Conservation (phyloP, 495 filamentous ascomycete species). For the Penicillium cataractarum region DNA sequence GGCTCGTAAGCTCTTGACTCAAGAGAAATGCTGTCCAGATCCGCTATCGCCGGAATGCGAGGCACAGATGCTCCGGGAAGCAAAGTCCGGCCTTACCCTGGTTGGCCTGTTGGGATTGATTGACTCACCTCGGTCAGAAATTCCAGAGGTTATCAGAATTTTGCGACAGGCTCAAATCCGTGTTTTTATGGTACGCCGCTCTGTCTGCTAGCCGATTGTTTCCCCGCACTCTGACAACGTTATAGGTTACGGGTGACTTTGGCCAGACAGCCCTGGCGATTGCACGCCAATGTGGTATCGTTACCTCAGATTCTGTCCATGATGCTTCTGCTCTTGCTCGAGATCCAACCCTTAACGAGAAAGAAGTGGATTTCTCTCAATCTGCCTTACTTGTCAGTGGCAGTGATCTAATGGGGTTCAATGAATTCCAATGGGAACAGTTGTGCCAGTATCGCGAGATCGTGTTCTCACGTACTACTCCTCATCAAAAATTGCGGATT, state of each 20-base stretch:
- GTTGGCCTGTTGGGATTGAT: slow-evolving; percentile 69
- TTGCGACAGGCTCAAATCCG: slow-evolving; percentile 64
- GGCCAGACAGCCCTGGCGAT: slow-evolving; percentile 69
- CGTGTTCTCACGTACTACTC: slow-evolving; percentile 73
- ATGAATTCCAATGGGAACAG: slow-evolving; percentile 59
- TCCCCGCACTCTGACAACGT: neutral
- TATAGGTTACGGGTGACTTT: slow-evolving; percentile 63
- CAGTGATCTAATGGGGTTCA: slow-evolving; percentile 60
- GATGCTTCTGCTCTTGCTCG: slow-evolving; percentile 16
- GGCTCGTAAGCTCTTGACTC: slow-evolving; percentile 57
- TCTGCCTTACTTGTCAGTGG: slow-evolving; percentile 55
- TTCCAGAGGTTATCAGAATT: slow-evolving; percentile 59
- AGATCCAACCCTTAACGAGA: slow-evolving; percentile 12
- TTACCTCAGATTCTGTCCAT: slow-evolving; percentile 39
- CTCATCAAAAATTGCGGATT: slow-evolving; percentile 76
- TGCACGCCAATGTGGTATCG: slow-evolving; percentile 63
- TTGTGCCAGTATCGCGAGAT: slow-evolving; percentile 63
- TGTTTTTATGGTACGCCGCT: slow-evolving; percentile 57
- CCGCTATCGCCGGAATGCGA: slow-evolving; percentile 54
- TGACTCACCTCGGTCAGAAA: slow-evolving; percentile 69
- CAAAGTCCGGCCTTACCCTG: slow-evolving; percentile 54
- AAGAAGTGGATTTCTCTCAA: slow-evolving; percentile 28
- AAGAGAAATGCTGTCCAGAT: slow-evolving; percentile 32
- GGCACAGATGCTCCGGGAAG: slow-evolving; percentile 50
- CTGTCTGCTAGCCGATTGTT: too few species aligned